A percentile compares a stretch with the other conserved stretches of the same genome.
phyloP scores from a whole-genome alignment of 495 filamentous ascomycete species.

The Cairneyella variabilis region DNA sequence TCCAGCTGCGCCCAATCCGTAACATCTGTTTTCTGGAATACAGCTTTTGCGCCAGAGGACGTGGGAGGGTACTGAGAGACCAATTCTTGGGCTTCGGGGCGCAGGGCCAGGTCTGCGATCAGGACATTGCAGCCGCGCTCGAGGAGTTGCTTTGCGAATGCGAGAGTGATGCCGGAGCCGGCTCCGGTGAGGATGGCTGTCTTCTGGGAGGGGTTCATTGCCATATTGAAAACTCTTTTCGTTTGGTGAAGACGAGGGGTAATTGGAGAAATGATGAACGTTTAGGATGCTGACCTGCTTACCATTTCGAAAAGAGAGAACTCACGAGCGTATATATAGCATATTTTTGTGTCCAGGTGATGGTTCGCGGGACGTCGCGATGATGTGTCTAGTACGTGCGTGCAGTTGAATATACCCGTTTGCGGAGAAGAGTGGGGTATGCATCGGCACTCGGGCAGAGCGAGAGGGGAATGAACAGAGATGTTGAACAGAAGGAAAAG shows the following conservation, averaged over 20 bases:
- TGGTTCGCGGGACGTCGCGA: no score
- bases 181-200: constrained; percentile 76
- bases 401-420: no score
- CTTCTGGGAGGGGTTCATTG: constrained; percentile 29
- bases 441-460: no score
- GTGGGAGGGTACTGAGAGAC: constrained; percentile 32
- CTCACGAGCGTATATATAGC: no score
- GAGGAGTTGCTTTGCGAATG: constrained; percentile 59
- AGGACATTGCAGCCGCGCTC: constrained; percentile 59
- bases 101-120: constrained; percentile 59
- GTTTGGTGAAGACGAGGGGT: not conserved
- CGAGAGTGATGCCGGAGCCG: constrained; percentile 67
- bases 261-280: not conserved
- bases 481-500: no score
- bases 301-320: no score
- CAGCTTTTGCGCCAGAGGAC: constrained; percentile 39
- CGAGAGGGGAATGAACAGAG: no score
- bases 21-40: constrained; percentile 65
- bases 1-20: constrained; percentile 56
- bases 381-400: no score
- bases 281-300: no score
- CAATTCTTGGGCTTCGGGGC: constrained; percentile 56
- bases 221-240: constrained; percentile 10
- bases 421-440: no score
- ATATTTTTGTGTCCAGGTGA: no score